phyloP scores from a whole-genome alignment of 1,139 yeast genomes.

The Lizanozyma gosingica region DNA sequence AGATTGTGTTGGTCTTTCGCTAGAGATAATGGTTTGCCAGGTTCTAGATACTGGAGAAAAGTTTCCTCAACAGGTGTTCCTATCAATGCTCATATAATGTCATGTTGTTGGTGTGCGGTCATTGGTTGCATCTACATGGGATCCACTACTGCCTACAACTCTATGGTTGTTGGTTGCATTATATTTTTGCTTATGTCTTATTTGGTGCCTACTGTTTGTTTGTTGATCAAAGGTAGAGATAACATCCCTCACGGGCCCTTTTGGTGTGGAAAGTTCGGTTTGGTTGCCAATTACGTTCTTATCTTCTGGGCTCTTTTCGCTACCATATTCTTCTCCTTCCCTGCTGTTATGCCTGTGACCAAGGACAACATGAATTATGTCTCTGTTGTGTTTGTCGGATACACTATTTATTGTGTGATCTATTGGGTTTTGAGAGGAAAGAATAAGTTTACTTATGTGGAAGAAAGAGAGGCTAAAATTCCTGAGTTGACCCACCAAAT shows the following conservation, averaged over 20 bases:
- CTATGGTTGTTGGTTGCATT: conserved; percentile 48
- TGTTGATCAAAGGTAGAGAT: conserved; percentile 26
- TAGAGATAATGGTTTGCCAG: conserved; percentile 34
- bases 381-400: conserved; percentile 21
- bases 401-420: conserved; percentile 14
- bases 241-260: conserved; percentile 33
- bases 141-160: conserved; percentile 47
- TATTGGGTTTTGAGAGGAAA: conserved; percentile 26
- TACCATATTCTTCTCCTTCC: conserved; percentile 38
- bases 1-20: conserved; percentile 28
- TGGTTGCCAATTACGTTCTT: conserved; percentile 19
- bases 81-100: conserved; percentile 45
- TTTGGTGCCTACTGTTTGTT: conserved; percentile 31
- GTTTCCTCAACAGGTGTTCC: conserved; percentile 43
- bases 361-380: conserved; percentile 43
- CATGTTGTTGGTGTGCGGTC: conserved; percentile 38
- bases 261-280: conserved; percentile 25
- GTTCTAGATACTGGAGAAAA: conserved; percentile 37
- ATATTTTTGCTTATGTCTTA: conserved; percentile 43
- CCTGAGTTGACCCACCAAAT: conserved; percentile 19
- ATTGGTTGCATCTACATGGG: conserved; percentile 46
- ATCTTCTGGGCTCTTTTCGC: conserved; percentile 34
- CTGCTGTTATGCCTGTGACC: conserved; percentile 41
- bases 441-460: conserved; percentile 14
- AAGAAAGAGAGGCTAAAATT: conserved; percentile 16